Evolutionary conservation across 176 grass and related monocot species (phyloP), one percentile per base, ranked within the genome.

Genomic region (Oryza brachyantha): DNA sequence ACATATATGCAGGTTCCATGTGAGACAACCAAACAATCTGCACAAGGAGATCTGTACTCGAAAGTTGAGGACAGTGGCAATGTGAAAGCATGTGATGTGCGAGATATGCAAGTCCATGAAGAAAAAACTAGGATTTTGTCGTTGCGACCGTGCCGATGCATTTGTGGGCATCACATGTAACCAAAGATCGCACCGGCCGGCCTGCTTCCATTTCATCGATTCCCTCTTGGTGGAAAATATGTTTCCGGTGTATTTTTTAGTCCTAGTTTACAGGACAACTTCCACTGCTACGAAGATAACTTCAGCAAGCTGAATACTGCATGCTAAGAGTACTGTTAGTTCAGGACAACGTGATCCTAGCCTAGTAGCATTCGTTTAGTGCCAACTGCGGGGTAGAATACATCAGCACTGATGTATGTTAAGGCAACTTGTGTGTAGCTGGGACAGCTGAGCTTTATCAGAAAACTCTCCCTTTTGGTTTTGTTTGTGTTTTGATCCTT

Each of bases 121-220:
- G 42, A 22, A 57, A 40, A 42, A 40, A 79, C 17, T 72, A 37
- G 11, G 38, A 22, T 38, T 38, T 5, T 62, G 26, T 22, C 43
- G 64, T 50, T 59, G 19, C 3, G 29, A 38, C 39, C 2, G 31
- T 39, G 29, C 42, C 39, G 34, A 8, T 34, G 58, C 58, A 43
- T 22, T 66, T 35, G 68, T 66, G 59, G 43, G 43, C 60, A 27
- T 42, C 83, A 85, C 83, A 85, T 79, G 75, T 42, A 52, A 1
- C 34, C 34, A 85, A 29, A 64, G 31, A 85, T 65, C 40, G 31
- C 42, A 65, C 25, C 58, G 22, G 63, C 40, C 22, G 32, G 27
- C 74, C 24, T 39, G 63, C 40, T 31, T 42, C 37, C 66, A 25
- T 39, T 12, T n/a, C 37, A 17, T 75, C 17, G 8, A 19, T 25